These are phyloP conservation scores for Nothophytophthora sp. DNA, from an alignment of 352 stramenopile genomes.

Conservation along the genomic window DNA sequence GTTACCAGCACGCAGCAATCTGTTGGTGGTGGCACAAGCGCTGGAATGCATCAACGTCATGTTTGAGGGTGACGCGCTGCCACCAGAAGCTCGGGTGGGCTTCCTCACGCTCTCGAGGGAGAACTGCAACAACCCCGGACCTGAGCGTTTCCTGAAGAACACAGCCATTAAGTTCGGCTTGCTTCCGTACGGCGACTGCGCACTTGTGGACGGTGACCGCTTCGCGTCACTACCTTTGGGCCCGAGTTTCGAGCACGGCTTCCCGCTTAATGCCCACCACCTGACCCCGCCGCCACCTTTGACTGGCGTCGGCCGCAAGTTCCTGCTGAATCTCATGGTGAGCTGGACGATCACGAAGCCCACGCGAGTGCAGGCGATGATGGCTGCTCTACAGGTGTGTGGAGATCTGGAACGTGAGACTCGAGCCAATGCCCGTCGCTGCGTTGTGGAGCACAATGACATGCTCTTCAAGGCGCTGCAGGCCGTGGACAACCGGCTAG, in stretches of 20 bases:
- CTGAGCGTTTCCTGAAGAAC: constrained; percentile 23
- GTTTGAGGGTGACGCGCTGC: constrained; percentile 16
- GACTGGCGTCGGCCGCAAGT: constrained; percentile 27
- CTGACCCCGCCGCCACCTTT: constrained; percentile 16
- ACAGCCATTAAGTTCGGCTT: constrained; percentile 48
- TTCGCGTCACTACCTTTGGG: constrained; percentile 50
- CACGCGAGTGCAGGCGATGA: constrained; percentile 59
- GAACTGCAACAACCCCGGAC: constrained; percentile 57
- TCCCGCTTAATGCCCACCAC: constrained; percentile 51
- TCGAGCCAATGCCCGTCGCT: constrained; percentile 26
- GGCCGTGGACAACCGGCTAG: constrained; percentile 40
- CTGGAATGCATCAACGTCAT: constrained; percentile 28
- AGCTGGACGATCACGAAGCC: constrained; percentile 71
- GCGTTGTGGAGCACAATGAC: constrained; percentile 62
- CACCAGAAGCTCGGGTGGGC: constrained; percentile 27
- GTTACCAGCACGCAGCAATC: constrained; percentile 36
- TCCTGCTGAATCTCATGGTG: constrained; percentile 65
- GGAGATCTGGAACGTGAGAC: constrained; percentile 12
- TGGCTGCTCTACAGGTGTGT: constrained; percentile 50
- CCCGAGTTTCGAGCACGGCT: constrained; percentile 65
- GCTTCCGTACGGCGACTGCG: constrained; percentile 65
- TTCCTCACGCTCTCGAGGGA: constrained; percentile 52
- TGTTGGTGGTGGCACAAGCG: constrained; percentile 39
- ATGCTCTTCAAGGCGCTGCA: constrained; percentile 62
- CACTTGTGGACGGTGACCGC: constrained; percentile 51